A percentile compares a stretch with the other conserved stretches of the same genome.
phyloP scores from a whole-genome alignment of 768 basidiomycete genomes.

The Collybia mongolica region DNA sequence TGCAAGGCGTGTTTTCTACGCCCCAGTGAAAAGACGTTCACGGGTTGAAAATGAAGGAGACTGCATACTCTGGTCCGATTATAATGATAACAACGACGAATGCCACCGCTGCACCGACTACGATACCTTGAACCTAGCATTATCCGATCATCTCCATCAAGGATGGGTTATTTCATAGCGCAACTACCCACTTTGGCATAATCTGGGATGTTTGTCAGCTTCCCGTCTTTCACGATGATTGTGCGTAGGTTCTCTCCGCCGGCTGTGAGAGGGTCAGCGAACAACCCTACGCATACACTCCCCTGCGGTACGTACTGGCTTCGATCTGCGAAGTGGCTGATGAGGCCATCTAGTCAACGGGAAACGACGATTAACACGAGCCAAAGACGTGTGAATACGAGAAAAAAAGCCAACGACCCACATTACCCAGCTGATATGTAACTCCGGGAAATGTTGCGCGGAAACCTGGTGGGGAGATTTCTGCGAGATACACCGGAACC shows the following conservation, averaged over 20 bases:
- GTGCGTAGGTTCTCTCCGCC: constrained; percentile 63
- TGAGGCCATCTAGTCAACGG: constrained; percentile 50
- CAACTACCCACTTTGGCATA: constrained; percentile 49
- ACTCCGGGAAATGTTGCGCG: constrained; percentile 84
- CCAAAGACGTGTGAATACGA: not conserved
- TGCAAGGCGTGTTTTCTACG: constrained; percentile 55
- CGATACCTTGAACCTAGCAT: constrained; percentile 72
- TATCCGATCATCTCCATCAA: not conserved
- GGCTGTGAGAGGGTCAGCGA: constrained; percentile 34
- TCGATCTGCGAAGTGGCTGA: constrained; percentile 81
- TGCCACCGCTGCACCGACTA: constrained; percentile 81
- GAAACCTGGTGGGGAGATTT: constrained; percentile 86
- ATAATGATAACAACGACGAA: constrained; percentile 76
- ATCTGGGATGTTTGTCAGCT: constrained; percentile 46
- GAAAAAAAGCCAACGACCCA: constrained; percentile 25
- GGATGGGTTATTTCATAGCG: too few relatives aligned
- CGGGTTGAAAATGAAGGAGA: not conserved
- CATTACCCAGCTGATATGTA: constrained; percentile 80
- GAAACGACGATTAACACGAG: not conserved
- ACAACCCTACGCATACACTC: constrained; percentile 11
- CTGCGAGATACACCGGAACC: constrained; percentile 76
- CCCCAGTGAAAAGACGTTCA: not conserved
- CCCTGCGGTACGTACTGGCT: constrained; percentile 44
- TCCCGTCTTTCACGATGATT: constrained; percentile 43
- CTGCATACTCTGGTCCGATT: constrained; percentile 71